Evolutionary conservation across 2,329 filamentous ascomycete species (phyloP).

Genomic region (Akanthomyces lecanii): DNA sequence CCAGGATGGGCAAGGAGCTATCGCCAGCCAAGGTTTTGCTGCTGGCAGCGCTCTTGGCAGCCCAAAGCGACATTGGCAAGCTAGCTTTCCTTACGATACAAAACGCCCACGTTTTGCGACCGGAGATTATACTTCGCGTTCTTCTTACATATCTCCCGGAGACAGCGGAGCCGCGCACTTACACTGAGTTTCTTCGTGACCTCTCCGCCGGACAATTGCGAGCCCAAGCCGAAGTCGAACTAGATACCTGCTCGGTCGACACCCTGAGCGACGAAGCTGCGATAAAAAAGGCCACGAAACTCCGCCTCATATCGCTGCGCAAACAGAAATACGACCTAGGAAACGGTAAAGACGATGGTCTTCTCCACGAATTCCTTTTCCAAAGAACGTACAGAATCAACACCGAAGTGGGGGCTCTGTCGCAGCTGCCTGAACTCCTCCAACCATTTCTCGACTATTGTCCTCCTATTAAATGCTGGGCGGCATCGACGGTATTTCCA

Average conservation of each 20-base stretch:
- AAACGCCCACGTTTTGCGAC: constrained; percentile 54
- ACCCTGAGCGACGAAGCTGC: constrained; percentile 60
- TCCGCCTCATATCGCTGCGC: constrained; percentile 57
- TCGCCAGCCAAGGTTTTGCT: constrained; percentile 67
- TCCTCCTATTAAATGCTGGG: constrained; percentile 61
- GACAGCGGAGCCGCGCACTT: constrained; percentile 57
- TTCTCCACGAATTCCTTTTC: constrained; percentile 60
- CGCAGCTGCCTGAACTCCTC: constrained; percentile 63
- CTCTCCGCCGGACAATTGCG: constrained; percentile 46
- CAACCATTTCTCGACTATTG: constrained; percentile 62
- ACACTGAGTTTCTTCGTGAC: constrained; percentile 57
- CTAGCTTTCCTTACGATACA: constrained; percentile 57
- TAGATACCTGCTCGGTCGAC: constrained; percentile 55
- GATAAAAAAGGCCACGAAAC: constrained; percentile 57
- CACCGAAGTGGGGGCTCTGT: constrained; percentile 65
- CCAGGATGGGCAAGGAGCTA: constrained; percentile 33
- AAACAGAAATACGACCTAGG: constrained; percentile 41
- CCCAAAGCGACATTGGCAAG: constrained; percentile 59
- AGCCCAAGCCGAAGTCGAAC: constrained; percentile 34
- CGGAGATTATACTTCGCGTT: constrained; percentile 65
- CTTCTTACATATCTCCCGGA: constrained; percentile 76
- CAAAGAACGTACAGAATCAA: constrained; percentile 67
- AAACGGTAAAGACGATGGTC: constrained; percentile 47
- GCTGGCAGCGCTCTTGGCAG: constrained; percentile 66
- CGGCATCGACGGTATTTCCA: constrained; percentile 64